Evolutionary conservation across 2,329 filamentous ascomycete species (phyloP).

Genomic region (Graphilbum fragrans): DNA sequence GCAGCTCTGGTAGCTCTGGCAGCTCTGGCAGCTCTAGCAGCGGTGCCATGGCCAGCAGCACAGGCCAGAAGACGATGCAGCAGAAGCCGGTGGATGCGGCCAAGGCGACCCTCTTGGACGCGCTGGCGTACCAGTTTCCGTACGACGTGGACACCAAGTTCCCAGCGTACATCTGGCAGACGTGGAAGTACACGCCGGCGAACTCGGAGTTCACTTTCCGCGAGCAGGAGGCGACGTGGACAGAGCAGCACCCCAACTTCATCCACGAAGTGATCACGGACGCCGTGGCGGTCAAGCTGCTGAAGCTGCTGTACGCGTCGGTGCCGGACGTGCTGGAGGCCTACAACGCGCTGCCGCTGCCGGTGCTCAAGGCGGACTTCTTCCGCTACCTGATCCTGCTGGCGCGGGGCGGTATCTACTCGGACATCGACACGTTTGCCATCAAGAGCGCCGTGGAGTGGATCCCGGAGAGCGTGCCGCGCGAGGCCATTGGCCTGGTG

Average conservation of each 20-base stretch:
- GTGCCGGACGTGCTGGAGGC: conserved; percentile 69
- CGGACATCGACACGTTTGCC: conserved; percentile 83
- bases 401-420: conserved; percentile 58
- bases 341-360: conserved; percentile 59
- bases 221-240: conserved; percentile 81
- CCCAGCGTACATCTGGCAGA: conserved; percentile 98
- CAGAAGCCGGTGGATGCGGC: conserved; percentile 29
- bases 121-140: conserved; percentile 85
- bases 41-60: conserved; percentile 9
- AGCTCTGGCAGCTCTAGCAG: conserved; percentile 6
- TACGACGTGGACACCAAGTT: conserved; percentile 85
- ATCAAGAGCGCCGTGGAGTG: conserved; percentile 76
- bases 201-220: conserved; percentile 71
- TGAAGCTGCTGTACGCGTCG: conserved; percentile 77
- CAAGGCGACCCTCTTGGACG: conserved; percentile 51
- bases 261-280: conserved; percentile 97
- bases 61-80: conserved; percentile 48
- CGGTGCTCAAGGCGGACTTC: conserved; percentile 69
- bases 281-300: conserved; percentile 65
- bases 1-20: neutral
- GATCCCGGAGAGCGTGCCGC: conserved; percentile 69
- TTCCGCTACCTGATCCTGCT: conserved; percentile 61
- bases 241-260: conserved; percentile 74
- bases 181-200: conserved; percentile 81
- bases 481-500: conserved; percentile 69